Evolutionary conservation across 2,329 filamentous ascomycete species (phyloP).

Genomic region (Xylariomycetidae sp.): DNA sequence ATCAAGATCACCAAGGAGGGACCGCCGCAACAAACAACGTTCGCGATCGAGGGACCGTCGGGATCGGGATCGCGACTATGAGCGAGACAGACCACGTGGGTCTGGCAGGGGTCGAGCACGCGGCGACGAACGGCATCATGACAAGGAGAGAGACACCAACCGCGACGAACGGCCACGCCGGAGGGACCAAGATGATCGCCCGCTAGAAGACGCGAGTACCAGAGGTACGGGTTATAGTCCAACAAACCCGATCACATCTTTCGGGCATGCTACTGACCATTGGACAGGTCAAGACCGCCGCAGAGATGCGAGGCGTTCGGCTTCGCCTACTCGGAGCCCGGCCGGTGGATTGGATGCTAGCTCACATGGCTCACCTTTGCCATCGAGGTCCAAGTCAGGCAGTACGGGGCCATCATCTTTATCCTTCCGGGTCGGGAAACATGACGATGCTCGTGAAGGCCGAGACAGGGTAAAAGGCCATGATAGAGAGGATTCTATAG

Average conservation of each 20-base stretch:
- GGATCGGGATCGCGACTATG: constrained; percentile 32
- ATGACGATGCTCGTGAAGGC: constrained; percentile 21
- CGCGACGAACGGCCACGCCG: too few species aligned
- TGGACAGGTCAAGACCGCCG: constrained; percentile 13
- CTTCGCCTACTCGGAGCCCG: constrained; percentile 16
- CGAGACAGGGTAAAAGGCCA: constrained; percentile 13
- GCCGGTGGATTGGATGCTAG: constrained; percentile 12
- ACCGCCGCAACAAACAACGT: constrained; percentile 28
- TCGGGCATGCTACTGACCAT: constrained; percentile 5
- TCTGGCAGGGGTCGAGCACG: too few species aligned
- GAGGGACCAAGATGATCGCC: constrained; percentile 7
- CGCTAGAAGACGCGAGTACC: constrained; percentile 6
- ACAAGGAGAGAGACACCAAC: constrained; percentile 11
- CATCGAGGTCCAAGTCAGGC: constrained; percentile 20
- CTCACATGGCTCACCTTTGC: constrained; percentile 24
- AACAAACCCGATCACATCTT: not conserved
- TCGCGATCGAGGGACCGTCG: constrained; percentile 31
- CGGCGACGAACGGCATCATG: constrained; percentile 11
- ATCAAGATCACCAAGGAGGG: constrained; percentile 21
- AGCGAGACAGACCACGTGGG: constrained; percentile 29
- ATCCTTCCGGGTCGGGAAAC: constrained; percentile 32
- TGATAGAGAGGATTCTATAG: constrained; percentile 11
- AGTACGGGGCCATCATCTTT: constrained; percentile 23
- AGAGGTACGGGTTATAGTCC: constrained; percentile 12
- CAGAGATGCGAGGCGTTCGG: constrained; percentile 16